Conservation (phyloP, 805 yeast species). For the Torulaspora maleeae region DNA sequence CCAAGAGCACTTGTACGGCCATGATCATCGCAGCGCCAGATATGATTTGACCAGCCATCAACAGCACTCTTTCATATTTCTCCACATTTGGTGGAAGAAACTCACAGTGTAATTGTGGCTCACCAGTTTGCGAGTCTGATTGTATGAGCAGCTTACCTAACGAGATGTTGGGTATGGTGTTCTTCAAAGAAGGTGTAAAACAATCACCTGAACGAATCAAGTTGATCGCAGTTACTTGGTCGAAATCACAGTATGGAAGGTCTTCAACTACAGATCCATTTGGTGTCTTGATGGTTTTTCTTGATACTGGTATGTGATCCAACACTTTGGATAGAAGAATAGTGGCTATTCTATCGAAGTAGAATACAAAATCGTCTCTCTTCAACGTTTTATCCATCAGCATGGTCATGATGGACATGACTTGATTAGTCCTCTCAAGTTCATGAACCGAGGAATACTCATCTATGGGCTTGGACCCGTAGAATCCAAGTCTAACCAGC, state of each 20-base stretch:
- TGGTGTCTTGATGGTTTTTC: constrained; percentile 42
- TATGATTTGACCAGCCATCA: constrained; percentile 82
- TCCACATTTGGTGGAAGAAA: constrained; percentile 50
- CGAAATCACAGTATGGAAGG: constrained; percentile 33
- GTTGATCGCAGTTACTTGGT: constrained; percentile 64
- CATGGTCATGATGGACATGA: constrained; percentile 65
- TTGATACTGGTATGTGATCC: constrained; percentile 43
- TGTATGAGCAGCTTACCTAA: constrained; percentile 85
- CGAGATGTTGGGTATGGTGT: constrained; percentile 69
- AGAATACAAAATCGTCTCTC: constrained; percentile 77
- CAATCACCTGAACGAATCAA: constrained; percentile 91
- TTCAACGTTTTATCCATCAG: constrained; percentile 51
- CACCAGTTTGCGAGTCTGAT: constrained; percentile 85
- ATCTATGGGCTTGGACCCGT: constrained; percentile 13
- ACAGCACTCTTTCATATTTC: constrained; percentile 44
- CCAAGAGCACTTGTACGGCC: constrained; percentile 85
- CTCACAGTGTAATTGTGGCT: constrained; percentile 86
- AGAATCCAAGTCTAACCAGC: constrained; percentile 45
- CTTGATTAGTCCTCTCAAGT: constrained; percentile 54
- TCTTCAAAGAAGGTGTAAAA: constrained; percentile 72
- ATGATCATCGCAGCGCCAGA: constrained; percentile 92
- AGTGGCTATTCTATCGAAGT: constrained; percentile 77
- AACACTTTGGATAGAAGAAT: constrained; percentile 65
- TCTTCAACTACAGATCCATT: constrained; percentile 29
- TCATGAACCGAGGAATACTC: constrained; percentile 26